Evolutionary conservation across 345 rosid species (phyloP).

Genomic region (Aegle marmelos): DNA sequence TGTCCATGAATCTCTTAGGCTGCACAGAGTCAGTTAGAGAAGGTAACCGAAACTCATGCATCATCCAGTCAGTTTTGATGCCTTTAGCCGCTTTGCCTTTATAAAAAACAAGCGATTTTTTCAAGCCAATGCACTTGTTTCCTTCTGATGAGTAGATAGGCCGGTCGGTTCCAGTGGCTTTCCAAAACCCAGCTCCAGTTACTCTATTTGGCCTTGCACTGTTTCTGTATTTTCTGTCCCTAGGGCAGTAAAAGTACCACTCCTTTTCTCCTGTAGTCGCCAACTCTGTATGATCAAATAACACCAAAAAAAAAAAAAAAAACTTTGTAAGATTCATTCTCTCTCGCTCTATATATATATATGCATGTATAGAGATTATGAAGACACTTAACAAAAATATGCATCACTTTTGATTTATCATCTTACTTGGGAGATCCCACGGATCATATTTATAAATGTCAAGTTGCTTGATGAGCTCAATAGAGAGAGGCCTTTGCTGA

Average conservation of each 20-base stretch:
- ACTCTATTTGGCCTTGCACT: slow-evolving; percentile 88
- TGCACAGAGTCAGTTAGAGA: slow-evolving; percentile 45
- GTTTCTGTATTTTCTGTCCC: slow-evolving; percentile 90
- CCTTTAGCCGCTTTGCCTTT: slow-evolving; percentile 92
- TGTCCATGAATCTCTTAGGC: slow-evolving; percentile 46
- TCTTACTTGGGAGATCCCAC: slow-evolving; percentile 93
- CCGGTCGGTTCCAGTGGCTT: slow-evolving; percentile 91
- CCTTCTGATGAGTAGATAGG: slow-evolving; percentile 83
- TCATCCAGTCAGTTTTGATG: slow-evolving; percentile 95
- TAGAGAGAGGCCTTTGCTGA: slow-evolving; percentile 63
- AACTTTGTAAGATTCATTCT: not conserved
- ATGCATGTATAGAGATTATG: not conserved
- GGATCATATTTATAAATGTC: slow-evolving; percentile 92
- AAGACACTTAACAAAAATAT: not conserved
- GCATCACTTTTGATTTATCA: not conserved
- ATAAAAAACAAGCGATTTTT: slow-evolving; percentile 91
- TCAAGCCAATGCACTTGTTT: slow-evolving; percentile 75
- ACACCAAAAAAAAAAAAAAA: not conserved
- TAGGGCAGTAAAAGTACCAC: slow-evolving; percentile 85
- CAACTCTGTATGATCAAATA: slow-evolving; percentile 37
- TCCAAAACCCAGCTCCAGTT: slow-evolving; percentile 89
- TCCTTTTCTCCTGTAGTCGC: slow-evolving; percentile 79
- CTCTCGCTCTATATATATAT: too few relatives aligned
- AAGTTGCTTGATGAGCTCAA: slow-evolving; percentile 78
- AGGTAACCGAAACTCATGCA: slow-evolving; percentile 95